Conservation (phyloP, 2,329 filamentous ascomycete genomes). For the Geoglossum cookeanum region DNA sequence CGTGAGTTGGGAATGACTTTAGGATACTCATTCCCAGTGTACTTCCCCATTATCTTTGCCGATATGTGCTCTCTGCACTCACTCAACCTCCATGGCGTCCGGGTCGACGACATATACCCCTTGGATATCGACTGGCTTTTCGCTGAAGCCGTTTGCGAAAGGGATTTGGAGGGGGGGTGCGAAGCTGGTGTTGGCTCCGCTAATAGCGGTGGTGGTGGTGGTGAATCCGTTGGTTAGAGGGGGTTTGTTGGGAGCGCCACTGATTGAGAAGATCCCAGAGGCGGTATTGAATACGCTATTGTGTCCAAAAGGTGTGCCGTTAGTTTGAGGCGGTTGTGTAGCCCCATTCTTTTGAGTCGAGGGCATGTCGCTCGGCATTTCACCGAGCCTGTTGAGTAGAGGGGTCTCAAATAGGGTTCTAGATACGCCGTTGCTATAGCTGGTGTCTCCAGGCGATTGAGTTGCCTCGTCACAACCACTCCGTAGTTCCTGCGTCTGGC, state of each 20-base stretch:
- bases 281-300: background rate
- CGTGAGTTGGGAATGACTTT: too few relatives aligned
- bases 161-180: background rate
- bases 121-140: conserved; percentile 13
- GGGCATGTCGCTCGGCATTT: too few relatives aligned
- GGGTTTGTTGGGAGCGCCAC: background rate
- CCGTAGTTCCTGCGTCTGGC: conserved; percentile 19
- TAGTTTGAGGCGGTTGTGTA: too few relatives aligned
- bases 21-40: too few relatives aligned
- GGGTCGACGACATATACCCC: conserved; percentile 19
- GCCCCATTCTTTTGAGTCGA: too few relatives aligned
- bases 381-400: too few relatives aligned
- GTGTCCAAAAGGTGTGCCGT: too few relatives aligned
- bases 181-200: background rate
- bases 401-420: background rate
- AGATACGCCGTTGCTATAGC: conserved; percentile 1
- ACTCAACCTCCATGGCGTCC: conserved; percentile 51
- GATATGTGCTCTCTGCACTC: conserved; percentile 9
- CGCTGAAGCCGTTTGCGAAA: conserved; percentile 4
- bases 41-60: too few relatives aligned
- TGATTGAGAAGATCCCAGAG: conserved; percentile 3
- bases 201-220: background rate
- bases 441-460: background rate
- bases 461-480: background rate
- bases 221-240: conserved; percentile 2